Evolutionary conservation across 2,329 filamentous ascomycete genomes (phyloP).

Genomic region (Fusarium cicatricum): DNA sequence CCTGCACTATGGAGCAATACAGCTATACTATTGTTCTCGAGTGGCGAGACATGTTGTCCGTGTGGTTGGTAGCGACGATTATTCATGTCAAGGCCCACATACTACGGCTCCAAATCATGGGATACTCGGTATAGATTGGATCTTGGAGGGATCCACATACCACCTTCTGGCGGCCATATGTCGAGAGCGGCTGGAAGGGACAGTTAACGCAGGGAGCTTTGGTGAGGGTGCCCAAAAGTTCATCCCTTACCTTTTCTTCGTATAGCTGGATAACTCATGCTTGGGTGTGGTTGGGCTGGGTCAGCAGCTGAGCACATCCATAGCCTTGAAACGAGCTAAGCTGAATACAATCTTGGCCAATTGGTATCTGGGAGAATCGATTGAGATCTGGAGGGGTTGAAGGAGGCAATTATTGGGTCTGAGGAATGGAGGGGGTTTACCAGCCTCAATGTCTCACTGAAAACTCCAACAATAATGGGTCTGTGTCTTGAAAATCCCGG

Average conservation of each 20-base stretch:
- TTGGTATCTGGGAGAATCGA: slow-evolving; percentile 7
- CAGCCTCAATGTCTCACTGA: slow-evolving; percentile 30
- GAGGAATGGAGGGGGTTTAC: slow-evolving; percentile 32
- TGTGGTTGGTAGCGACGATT: slow-evolving; percentile 17
- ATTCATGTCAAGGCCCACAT: not conserved
- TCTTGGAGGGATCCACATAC: slow-evolving; percentile 11
- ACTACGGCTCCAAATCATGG: not conserved
- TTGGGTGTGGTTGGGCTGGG: slow-evolving; percentile 6
- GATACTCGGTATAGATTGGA: slow-evolving; percentile 9
- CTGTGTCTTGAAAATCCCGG: not conserved
- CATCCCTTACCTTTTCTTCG: not conserved
- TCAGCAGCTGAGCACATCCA: not conserved
- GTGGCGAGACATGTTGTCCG: slow-evolving; percentile 7
- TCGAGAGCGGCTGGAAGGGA: slow-evolving; percentile 7
- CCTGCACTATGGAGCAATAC: not conserved
- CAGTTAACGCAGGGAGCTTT: slow-evolving; percentile 12
- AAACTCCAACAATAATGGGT: not conserved
- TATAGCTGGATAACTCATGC: not conserved
- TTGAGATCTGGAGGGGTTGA: slow-evolving; percentile 8
- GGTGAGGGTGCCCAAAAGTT: not conserved
- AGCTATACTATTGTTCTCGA: slow-evolving; percentile 24
- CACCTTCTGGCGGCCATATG: not conserved
- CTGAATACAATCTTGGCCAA: not conserved
- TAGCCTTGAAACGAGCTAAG: slow-evolving; percentile 8
- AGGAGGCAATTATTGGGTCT: slow-evolving; percentile 10